phyloP scores from a whole-genome alignment of 169 alveolate genomes.

The Eimeria falciformis region DNA sequence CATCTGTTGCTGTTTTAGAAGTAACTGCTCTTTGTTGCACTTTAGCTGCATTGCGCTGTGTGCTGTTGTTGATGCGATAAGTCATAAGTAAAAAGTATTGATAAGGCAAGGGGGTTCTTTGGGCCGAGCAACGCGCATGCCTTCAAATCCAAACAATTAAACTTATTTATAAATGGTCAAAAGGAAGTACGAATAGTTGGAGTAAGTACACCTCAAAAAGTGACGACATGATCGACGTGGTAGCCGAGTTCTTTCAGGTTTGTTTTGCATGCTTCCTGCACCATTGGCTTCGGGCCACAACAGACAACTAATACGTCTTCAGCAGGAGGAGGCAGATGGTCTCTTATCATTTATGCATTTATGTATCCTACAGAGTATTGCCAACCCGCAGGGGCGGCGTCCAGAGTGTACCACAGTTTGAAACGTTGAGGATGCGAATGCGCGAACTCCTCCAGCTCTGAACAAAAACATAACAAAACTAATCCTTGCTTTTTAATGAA shows the following conservation, averaged over 20 bases:
- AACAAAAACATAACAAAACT: neutral
- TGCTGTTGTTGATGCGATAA: too few species aligned
- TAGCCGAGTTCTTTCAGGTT: neutral
- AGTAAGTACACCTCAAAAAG: too few species aligned
- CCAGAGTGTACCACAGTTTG: slow-evolving; percentile 78
- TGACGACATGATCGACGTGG: neutral
- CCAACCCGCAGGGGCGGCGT: slow-evolving; percentile 79
- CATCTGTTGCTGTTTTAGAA: too few species aligned
- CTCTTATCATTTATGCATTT: slow-evolving; percentile 79
- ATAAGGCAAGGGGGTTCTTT: too few species aligned
- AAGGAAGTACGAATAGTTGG: too few species aligned
- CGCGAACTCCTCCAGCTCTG: slow-evolving; percentile 75
- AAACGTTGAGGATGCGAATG: slow-evolving; percentile 77
- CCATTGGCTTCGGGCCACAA: slow-evolving; percentile 90
- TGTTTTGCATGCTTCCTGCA: slow-evolving; percentile 62
- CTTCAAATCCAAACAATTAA: too few species aligned
- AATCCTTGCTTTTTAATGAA: neutral
- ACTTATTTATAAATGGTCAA: neutral
- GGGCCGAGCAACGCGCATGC: too few species aligned
- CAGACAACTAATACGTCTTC: slow-evolving; percentile 80
- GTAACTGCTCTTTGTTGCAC: too few species aligned
- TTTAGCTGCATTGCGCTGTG: too few species aligned
- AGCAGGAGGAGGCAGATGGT: slow-evolving; percentile 82
- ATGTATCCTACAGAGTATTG: slow-evolving; percentile 84
- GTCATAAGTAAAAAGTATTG: too few species aligned